Evolutionary conservation across 1,139 yeast genomes (phyloP).

Genomic region (Spencermartinsiella ligniputridi): DNA sequence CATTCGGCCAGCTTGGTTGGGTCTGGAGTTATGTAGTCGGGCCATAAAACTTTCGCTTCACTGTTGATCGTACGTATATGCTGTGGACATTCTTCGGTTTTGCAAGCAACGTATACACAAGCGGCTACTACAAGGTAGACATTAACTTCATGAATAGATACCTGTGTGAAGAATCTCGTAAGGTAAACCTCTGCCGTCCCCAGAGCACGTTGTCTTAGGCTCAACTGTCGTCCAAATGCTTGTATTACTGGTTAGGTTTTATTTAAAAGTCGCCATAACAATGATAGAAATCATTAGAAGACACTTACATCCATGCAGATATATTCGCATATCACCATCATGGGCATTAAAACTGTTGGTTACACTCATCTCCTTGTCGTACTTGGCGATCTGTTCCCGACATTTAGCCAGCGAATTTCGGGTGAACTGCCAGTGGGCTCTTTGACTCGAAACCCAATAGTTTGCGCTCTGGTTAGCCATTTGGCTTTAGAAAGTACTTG

Average conservation of each 20-base stretch:
- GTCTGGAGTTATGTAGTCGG: slow-evolving; percentile 90
- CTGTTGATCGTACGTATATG: slow-evolving; percentile 78
- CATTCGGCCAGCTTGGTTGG: slow-evolving; percentile 92
- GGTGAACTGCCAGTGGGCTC: slow-evolving; percentile 57
- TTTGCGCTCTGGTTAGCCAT: slow-evolving; percentile 43
- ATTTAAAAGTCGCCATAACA: too few species aligned
- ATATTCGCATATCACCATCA: slow-evolving; percentile 39
- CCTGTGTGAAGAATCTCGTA: slow-evolving; percentile 66
- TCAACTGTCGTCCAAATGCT: slow-evolving; percentile 72
- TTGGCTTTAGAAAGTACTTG: too few species aligned
- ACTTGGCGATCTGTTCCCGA: slow-evolving; percentile 34
- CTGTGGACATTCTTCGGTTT: slow-evolving; percentile 92
- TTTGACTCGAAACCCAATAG: slow-evolving; percentile 66
- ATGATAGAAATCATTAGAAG: slow-evolving; percentile 21
- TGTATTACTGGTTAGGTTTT: slow-evolving; percentile 59
- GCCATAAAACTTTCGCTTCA: slow-evolving; percentile 91
- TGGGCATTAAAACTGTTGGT: slow-evolving; percentile 27
- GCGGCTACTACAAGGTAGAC: slow-evolving; percentile 77
- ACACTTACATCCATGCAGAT: slow-evolving; percentile 35
- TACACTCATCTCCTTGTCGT: slow-evolving; percentile 26
- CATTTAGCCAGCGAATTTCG: slow-evolving; percentile 42
- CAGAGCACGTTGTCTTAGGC: slow-evolving; percentile 73
- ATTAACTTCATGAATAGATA: slow-evolving; percentile 75
- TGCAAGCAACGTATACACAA: slow-evolving; percentile 83
- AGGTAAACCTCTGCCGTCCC: slow-evolving; percentile 88